Conservation (phyloP, 2,329 filamentous ascomycete genomes). For the Xylariomycetidae sp. region DNA sequence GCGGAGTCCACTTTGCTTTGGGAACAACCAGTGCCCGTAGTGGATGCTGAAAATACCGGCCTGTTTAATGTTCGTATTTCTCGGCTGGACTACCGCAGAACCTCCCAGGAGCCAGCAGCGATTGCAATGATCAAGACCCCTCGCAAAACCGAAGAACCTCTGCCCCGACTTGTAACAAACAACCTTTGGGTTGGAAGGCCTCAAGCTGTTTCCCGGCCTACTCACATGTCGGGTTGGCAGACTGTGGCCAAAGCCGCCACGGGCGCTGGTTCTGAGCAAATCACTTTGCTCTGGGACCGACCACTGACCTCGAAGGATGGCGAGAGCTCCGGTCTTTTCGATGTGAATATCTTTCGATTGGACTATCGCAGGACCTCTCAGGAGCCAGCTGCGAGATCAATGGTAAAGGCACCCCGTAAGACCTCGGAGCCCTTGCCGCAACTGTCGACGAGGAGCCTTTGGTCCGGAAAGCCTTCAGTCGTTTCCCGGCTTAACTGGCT, state of each 20-base stretch:
- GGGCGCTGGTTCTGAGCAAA: no score
- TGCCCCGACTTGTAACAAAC: slow-evolving; percentile 5
- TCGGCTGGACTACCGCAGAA: slow-evolving; percentile 15
- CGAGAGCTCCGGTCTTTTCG: slow-evolving; percentile 20
- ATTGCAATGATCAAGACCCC: slow-evolving; percentile 7
- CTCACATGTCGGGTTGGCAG: no score
- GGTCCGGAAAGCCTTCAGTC: no score
- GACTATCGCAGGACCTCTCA: slow-evolving; percentile 25
- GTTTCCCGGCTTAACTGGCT: no score
- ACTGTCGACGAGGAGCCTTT: slow-evolving; percentile 15
- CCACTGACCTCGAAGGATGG: slow-evolving; percentile 4
- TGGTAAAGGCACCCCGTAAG: slow-evolving; percentile 20
- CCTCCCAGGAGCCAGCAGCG: slow-evolving; percentile 13
- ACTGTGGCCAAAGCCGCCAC: no score
- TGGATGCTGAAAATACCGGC: slow-evolving; percentile 10
- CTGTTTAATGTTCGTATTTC: slow-evolving; percentile 13
- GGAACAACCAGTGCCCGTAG: slow-evolving; percentile 7
- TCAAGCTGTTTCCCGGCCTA: no score
- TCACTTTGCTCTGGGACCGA: no score
- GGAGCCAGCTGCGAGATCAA: slow-evolving; percentile 27
- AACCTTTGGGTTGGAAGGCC: not conserved
- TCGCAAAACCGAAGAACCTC: slow-evolving; percentile 5
- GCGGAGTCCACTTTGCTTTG: slow-evolving; percentile 9
- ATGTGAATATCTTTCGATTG: slow-evolving; percentile 13
- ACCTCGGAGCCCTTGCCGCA: slow-evolving; percentile 6